Conservation (phyloP, 2,329 filamentous ascomycete species). For the Microdochium trichocladiopsis region DNA sequence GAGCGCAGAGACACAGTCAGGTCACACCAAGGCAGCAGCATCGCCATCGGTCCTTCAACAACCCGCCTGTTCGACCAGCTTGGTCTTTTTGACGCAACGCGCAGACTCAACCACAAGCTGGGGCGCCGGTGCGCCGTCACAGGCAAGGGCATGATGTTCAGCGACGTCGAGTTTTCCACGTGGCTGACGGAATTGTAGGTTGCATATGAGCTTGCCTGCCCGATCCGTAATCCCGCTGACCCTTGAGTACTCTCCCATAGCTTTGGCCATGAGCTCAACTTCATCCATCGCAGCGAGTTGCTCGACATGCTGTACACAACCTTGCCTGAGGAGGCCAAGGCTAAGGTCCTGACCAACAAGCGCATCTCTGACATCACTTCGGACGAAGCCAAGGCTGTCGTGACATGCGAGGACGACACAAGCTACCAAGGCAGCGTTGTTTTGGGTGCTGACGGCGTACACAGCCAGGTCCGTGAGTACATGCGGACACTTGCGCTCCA, state of each 20-base stretch:
- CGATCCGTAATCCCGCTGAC: neutral
- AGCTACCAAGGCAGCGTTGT: neutral
- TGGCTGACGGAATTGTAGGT: neutral
- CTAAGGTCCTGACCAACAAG: neutral
- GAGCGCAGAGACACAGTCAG: constrained; percentile 10
- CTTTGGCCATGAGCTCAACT: constrained; percentile 15
- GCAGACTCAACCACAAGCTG: constrained; percentile 8
- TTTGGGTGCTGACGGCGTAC: neutral
- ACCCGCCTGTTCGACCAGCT: neutral
- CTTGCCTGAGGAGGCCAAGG: constrained; percentile 2
- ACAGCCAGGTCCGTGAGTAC: neutral
- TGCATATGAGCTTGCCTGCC: neutral
- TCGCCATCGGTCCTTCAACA: constrained; percentile 5
- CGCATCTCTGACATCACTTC: neutral
- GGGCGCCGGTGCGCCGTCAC: constrained; percentile 2
- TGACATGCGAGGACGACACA: neutral
- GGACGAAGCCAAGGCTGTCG: neutral
- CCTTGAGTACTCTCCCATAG: constrained; percentile 6
- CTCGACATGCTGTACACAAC: neutral
- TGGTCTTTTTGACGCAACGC: neutral
- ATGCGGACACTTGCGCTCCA: constrained; percentile 15
- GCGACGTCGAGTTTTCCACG: neutral
- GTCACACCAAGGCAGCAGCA: constrained; percentile 11
- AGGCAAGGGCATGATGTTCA: constrained; percentile 7
- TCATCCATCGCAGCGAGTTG: constrained; percentile 2